Evolutionary conservation across 768 basidiomycete genomes (phyloP).

Genomic region (Lactarius vividus): DNA sequence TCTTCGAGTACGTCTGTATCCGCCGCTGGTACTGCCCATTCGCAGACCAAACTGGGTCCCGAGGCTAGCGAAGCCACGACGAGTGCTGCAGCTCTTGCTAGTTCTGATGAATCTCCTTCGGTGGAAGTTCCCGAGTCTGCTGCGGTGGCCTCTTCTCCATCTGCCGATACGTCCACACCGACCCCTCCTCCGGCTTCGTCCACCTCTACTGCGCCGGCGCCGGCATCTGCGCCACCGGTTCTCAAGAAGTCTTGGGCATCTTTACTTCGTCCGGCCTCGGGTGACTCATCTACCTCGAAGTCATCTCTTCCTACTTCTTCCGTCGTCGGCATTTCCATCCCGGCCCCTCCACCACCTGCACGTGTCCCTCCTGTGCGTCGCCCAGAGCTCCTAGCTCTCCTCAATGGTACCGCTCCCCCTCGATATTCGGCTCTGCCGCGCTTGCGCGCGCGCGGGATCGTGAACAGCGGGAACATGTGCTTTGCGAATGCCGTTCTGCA

Average conservation of each 20-base stretch:
- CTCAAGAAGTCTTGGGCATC: constrained; percentile 75
- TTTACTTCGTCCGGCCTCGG: constrained; percentile 50
- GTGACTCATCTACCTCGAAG: constrained; percentile 40
- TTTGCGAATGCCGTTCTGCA: constrained; percentile 96
- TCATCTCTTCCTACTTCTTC: constrained; percentile 63
- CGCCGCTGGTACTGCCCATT: constrained; percentile 33
- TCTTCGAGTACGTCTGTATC: constrained; percentile 63
- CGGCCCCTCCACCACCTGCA: constrained; percentile 44
- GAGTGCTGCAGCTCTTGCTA: background rate
- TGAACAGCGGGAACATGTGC: constrained; percentile 97
- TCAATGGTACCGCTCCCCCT: constrained; percentile 41
- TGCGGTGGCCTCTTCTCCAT: background rate
- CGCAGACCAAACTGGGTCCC: constrained; percentile 27
- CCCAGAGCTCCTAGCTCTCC: constrained; percentile 51
- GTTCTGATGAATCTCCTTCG: constrained; percentile 8
- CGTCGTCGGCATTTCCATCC: constrained; percentile 71
- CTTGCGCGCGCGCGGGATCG: constrained; percentile 73
- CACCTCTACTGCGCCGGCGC: constrained; percentile 12
- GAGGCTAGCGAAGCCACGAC: constrained; percentile 8
- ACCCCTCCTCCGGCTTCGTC: background rate
- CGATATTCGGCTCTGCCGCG: constrained; percentile 31
- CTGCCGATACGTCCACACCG: constrained; percentile 4
- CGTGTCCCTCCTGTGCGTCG: constrained; percentile 35
- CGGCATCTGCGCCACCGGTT: constrained; percentile 23
- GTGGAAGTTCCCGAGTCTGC: background rate